phyloP scores from a whole-genome alignment of 2,329 filamentous ascomycete genomes.

The Trichoderma sp. region DNA sequence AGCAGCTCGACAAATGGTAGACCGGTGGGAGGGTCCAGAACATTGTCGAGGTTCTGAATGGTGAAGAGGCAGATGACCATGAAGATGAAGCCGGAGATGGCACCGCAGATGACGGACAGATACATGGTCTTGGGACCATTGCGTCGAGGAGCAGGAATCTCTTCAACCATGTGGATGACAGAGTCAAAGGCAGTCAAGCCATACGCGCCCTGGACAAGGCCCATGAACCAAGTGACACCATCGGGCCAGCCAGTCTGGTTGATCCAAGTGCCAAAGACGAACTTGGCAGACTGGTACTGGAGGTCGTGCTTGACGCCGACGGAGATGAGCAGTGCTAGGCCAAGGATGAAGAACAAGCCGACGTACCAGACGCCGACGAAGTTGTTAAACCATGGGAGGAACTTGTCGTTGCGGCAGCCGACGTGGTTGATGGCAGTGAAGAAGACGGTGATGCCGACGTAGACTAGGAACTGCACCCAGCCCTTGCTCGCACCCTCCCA shows the following conservation, averaged over 20 bases:
- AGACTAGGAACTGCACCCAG: constrained; percentile 58
- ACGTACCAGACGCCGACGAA: constrained; percentile 56
- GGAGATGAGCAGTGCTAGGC: constrained; percentile 52
- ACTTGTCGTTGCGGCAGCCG: constrained; percentile 46
- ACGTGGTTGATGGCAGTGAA: constrained; percentile 54
- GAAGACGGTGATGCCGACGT: constrained; percentile 49
- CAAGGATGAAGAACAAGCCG: constrained; percentile 53
- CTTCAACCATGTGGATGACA: constrained; percentile 60
- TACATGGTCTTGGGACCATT: constrained; percentile 55
- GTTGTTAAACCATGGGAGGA: constrained; percentile 55
- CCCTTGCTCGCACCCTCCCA: constrained; percentile 48
- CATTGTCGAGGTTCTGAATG: constrained; percentile 47
- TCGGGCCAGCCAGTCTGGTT: constrained; percentile 52
- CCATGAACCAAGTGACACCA: constrained; percentile 59
- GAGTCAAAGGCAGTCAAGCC: constrained; percentile 59
- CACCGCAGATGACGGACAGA: constrained; percentile 51
- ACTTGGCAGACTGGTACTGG: constrained; percentile 49
- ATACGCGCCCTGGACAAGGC: constrained; percentile 58
- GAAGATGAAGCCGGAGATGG: constrained; percentile 52
- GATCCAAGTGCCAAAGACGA: constrained; percentile 54
- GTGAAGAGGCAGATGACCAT: constrained; percentile 54
- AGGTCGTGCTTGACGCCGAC: constrained; percentile 49
- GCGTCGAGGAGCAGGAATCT: constrained; percentile 53
- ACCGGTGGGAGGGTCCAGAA: constrained; percentile 43
- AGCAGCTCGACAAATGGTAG: constrained; percentile 54